A percentile compares a stretch with the other conserved stretches of the same genome.
Conservation (phyloP, 495 filamentous ascomycete species). For the Hypoxylon rickii region DNA sequence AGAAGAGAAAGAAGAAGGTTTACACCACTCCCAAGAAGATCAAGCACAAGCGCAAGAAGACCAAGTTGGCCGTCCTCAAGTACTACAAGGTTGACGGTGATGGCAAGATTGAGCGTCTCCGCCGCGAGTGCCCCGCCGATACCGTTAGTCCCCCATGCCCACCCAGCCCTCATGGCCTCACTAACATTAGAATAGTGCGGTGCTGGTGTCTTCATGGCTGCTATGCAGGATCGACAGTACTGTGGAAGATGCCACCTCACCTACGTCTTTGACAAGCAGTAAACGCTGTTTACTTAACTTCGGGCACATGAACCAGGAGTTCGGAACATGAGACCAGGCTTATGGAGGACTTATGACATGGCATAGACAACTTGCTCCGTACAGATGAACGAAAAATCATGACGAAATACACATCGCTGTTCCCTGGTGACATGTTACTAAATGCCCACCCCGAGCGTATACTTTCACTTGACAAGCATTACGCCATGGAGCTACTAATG, state of each 20-base stretch:
- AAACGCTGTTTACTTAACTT: constrained; percentile 34
- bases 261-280: constrained; percentile 96
- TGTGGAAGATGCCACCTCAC: constrained; percentile 99
- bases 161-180: background rate
- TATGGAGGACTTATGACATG: constrained; percentile 27
- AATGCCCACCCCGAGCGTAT: too few relatives aligned
- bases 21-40: constrained; percentile 99
- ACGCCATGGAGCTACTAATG: too few relatives aligned
- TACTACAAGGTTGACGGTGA: constrained; percentile 99
- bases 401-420: too few relatives aligned
- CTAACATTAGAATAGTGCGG: constrained; percentile 70
- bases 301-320: constrained; percentile 25
- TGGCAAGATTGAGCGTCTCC: constrained; percentile 99
- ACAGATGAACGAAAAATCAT: constrained; percentile 26
- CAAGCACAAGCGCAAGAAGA: constrained; percentile 99
- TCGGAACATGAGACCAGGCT: constrained; percentile 34
- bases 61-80: constrained; percentile 99
- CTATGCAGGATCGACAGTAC: constrained; percentile 99
- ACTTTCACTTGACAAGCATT: too few relatives aligned
- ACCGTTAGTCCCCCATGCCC: constrained; percentile 65
- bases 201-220: constrained; percentile 99
- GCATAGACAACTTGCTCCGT: constrained; percentile 24
- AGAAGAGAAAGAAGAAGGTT: constrained; percentile 99
- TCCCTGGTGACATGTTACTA: too few relatives aligned
- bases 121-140: constrained; percentile 92